A percentile compares a stretch with the other conserved stretches of the same genome.
Conservation (phyloP, 768 basidiomycete genomes). For the Stropharia rugosoannulata region DNA sequence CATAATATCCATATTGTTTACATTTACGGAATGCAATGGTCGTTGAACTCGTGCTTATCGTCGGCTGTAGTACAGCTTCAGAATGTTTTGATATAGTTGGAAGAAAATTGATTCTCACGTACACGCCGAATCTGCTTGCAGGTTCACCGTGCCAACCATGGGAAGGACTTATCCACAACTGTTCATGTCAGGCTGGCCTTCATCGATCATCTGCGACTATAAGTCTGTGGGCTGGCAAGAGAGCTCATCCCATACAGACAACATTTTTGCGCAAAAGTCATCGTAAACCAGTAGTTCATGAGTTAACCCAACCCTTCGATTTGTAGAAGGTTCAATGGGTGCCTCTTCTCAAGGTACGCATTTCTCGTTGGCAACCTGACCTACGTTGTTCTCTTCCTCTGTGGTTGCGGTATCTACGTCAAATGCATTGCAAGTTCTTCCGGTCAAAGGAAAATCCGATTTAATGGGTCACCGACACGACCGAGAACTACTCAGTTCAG, state of each 20-base stretch:
- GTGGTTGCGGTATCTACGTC: constrained; percentile 14
- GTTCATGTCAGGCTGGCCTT: neutral
- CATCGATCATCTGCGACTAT: neutral
- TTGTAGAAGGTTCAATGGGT: neutral
- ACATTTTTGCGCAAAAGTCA: neutral
- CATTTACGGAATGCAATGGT: neutral
- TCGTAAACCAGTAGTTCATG: neutral
- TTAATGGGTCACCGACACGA: constrained; percentile 16
- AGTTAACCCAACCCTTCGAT: neutral
- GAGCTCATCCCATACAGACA: neutral
- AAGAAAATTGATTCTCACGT: constrained; percentile 10
- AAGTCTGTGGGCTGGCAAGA: too few species aligned
- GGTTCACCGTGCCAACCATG: constrained; percentile 21
- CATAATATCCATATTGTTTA: constrained; percentile 16
- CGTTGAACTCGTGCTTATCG: neutral
- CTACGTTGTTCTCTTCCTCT: constrained; percentile 4
- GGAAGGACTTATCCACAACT: constrained; percentile 5
- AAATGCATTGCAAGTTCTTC: constrained; percentile 9
- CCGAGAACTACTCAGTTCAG: constrained; percentile 14
- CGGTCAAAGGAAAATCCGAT: constrained; percentile 11
- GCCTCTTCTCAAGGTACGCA: neutral
- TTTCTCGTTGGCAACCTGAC: neutral
- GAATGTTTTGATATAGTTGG: neutral
- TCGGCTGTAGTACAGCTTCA: neutral
- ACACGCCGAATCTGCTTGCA: neutral